Base-by-base conservation (phyloP, 2,329 filamentous ascomycete species). In the Neofusicoccum parvum region DNA sequence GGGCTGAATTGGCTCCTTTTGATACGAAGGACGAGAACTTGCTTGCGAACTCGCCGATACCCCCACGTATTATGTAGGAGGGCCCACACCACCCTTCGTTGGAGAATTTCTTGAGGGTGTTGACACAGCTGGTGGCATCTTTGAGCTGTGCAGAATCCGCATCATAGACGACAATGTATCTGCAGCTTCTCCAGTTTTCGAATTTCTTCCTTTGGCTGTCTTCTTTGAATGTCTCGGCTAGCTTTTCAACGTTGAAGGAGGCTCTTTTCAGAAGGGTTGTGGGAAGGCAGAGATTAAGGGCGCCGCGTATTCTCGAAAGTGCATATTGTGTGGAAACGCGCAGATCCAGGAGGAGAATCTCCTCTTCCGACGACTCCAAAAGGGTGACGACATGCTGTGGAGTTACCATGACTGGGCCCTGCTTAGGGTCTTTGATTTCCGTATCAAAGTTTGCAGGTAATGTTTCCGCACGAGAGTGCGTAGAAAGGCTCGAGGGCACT, bases 91-190 rank as follows among this genome's bases (percentile, higher is more conserved):
- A 98, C 0, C 92, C 92, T 77, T 97, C 94, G 62, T 85, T 89
- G 0, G 87, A 87, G 72, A 99, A 99, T 74, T 99, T 99, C 76
- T 94, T 96, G 27, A 97, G 85, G 68, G 95, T 96, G 75, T 96
- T 96, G 70, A 92, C 82, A 32, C 93, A 90, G 5, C 90, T 88
- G 1, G 86, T 81, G 0, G 94, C 92, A 75, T 99, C 95, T 69
- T 93, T 92, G 73, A 90, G 85, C 65, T 94, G 88, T 0, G 86
- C 82, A 0, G 94, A 95, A 63, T 85, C 86, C 15, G 88, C 86
- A 75, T 98, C 95, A 73, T 98, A 98, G 0, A 96, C 92, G 43
- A 98, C 84, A 20, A 99, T 92, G 72, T 89, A 87, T 67, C 87
- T 88, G 70, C 88, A 88, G 7, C 87, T 83, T 65, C 81, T 85